Evolutionary conservation across 1,284 basidiomycete genomes (phyloP), one percentile per base, ranked within the genome.

Genomic region (Neotropicomus parvogracilis): DNA sequence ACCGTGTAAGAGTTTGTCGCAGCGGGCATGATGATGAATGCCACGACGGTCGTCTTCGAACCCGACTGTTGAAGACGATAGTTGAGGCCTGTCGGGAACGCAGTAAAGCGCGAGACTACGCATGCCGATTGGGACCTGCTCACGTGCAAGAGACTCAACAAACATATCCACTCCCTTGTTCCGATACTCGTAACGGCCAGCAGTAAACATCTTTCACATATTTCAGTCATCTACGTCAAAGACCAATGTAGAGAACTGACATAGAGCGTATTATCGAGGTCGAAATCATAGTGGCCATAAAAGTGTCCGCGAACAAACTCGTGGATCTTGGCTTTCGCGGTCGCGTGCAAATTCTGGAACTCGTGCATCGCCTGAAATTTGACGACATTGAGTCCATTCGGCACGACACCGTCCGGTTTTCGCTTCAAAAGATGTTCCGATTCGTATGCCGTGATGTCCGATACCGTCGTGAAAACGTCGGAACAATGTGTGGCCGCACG

Each of bases 151-250:
- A 24, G 89, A 83, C 72, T 99, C 95, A 62, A 99, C 95, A 69
- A 97, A 99, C 94, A 99, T 97, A 69, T 99, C 95, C 36, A 97
- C 93, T 59, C 95, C 95, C 77, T 99, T 99, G 78, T 99, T 99
- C 39, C 95, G 81, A 71, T 97, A 98, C 70, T 99, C 95, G 71
- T 99, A 99, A 41, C 95, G 83, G 40, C 95, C 95, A n/a, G 95
- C 95, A 13, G 93, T 98, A 75, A 99, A 99, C 80, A 97, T 85
- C 85, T 81, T 56, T 41, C 4, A 36, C 11, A 29, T 4, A 44
- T 2, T 49, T 62, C 6, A 64, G 56, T 26, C 17, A 24, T 21
- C 10, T 5, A 44, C 3, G 8, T 5, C 6, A 10, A 14, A 13
- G 24, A 42, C 34, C 31, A 3, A 11, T 21, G 42, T 17, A 43